phyloP scores from a whole-genome alignment of 75 land plant species.

The Adiantum capillusveneris region DNA sequence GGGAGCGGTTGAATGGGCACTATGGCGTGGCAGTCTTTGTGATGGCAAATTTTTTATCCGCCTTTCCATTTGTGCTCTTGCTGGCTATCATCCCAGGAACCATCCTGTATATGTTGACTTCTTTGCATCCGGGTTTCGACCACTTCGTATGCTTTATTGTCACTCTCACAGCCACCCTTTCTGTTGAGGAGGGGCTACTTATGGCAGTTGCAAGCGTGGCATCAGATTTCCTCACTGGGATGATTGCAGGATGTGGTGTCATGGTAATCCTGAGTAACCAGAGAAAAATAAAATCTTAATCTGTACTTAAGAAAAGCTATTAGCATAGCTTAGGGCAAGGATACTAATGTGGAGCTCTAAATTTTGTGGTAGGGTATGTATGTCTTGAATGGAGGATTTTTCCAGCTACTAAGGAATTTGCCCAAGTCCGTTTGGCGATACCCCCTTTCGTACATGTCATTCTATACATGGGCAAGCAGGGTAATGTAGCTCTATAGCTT shows the following conservation, averaged over 20 bases:
- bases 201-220: slow-evolving; percentile 77
- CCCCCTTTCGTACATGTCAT: slow-evolving; percentile 69
- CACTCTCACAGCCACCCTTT: slow-evolving; percentile 35
- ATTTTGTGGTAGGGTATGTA: slow-evolving; percentile 52
- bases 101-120: slow-evolving; percentile 45
- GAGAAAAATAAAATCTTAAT: too few species aligned
- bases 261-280: too few species aligned
- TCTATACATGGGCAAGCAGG: slow-evolving; percentile 61
- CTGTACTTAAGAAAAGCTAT: neutral
- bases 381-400: slow-evolving; percentile 81
- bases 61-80: slow-evolving; percentile 48
- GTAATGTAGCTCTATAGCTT: slow-evolving; percentile 18
- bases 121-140: slow-evolving; percentile 29
- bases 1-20: slow-evolving; percentile 45
- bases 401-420: slow-evolving; percentile 54
- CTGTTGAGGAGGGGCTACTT: slow-evolving; percentile 67
- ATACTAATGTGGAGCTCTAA: too few species aligned
- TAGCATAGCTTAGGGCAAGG: too few species aligned
- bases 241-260: slow-evolving; percentile 63
- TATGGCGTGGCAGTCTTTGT: slow-evolving; percentile 46
- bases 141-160: slow-evolving; percentile 38
- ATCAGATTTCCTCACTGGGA: slow-evolving; percentile 74
- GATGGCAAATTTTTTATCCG: slow-evolving; percentile 55
- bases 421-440: slow-evolving; percentile 90
- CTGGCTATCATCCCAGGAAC: slow-evolving; percentile 29